These are phyloP conservation scores for Colletotrichum orbiculare DNA, from an alignment of 2,329 filamentous ascomycete species.

Conservation along the genomic window DNA sequence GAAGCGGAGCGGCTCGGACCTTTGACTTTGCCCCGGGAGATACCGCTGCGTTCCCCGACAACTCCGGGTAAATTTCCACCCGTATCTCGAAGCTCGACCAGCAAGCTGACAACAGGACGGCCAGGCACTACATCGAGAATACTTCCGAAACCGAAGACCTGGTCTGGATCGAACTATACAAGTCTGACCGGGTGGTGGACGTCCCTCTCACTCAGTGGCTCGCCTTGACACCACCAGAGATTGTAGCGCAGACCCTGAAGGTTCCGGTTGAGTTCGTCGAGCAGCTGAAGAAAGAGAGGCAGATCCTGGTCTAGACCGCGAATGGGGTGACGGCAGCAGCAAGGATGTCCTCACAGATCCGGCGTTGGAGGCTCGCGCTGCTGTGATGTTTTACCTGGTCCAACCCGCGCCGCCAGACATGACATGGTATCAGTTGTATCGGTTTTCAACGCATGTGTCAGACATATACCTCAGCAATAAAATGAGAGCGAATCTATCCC, in stretches of 20 bases:
- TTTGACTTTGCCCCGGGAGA: conserved; percentile 77
- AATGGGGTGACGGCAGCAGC: not conserved
- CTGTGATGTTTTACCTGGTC: no score
- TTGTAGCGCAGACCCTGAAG: conserved; percentile 70
- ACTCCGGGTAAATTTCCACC: conserved; percentile 57
- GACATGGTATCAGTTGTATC: no score
- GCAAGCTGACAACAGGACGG: no score
- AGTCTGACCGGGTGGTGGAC: conserved; percentile 73
- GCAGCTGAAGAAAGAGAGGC: conserved; percentile 72
- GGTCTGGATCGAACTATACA: conserved; percentile 77
- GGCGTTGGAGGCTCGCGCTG: no score
- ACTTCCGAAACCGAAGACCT: conserved; percentile 71
- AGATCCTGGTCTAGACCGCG: conserved; percentile 56
- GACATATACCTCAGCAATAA: not conserved
- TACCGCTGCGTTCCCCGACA: conserved; percentile 75
- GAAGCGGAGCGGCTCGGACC: conserved; percentile 68
- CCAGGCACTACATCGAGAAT: conserved; percentile 76
- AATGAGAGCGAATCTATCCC: conserved; percentile 8
- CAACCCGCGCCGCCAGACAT: no score
- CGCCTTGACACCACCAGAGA: conserved; percentile 71
- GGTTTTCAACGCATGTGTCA: no score
- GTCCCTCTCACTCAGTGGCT: conserved; percentile 77
- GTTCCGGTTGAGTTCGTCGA: conserved; percentile 67
- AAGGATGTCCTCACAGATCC: not conserved
- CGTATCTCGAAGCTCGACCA: not conserved